Evolutionary conservation across 139 green algal genomes (phyloP).

Genomic region (Diplosphaera chodatii): DNA sequence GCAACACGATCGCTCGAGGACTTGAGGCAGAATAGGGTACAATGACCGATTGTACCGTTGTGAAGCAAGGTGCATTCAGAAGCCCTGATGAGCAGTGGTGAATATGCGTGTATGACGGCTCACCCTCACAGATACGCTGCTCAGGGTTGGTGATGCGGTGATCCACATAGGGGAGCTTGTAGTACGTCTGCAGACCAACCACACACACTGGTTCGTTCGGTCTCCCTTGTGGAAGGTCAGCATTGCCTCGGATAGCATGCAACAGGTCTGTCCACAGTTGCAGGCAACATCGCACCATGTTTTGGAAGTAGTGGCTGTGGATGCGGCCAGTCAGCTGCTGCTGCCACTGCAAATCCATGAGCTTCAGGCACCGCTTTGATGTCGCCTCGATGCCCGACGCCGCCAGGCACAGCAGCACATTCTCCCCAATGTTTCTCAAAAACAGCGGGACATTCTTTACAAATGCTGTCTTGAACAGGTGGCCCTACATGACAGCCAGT

Average conservation of each 20-base stretch:
- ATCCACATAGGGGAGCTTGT: slow-evolving; percentile 69
- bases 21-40: no score
- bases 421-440: slow-evolving; percentile 54
- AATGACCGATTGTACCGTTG: no score
- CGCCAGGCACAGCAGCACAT: slow-evolving; percentile 53
- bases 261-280: no score
- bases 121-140: slow-evolving; percentile 56
- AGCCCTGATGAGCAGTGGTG: no score
- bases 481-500: no score
- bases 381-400: slow-evolving; percentile 44
- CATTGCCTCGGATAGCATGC: no score
- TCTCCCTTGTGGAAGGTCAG: no score
- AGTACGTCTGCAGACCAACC: slow-evolving; percentile 53
- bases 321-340: slow-evolving; percentile 42
- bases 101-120: no score
- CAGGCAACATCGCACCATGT: slow-evolving; percentile 36
- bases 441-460: slow-evolving; percentile 56
- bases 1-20: no score
- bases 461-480: slow-evolving; percentile 66
- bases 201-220: no score
- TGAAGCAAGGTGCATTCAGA: no score
- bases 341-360: slow-evolving; percentile 53
- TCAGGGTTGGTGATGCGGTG: slow-evolving; percentile 47
- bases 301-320: slow-evolving; percentile 52
- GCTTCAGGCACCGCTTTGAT: slow-evolving; percentile 20